These are phyloP conservation scores for Akanthomyces lecanii DNA, from an alignment of 2,329 filamentous ascomycete species.

Conservation along the genomic window DNA sequence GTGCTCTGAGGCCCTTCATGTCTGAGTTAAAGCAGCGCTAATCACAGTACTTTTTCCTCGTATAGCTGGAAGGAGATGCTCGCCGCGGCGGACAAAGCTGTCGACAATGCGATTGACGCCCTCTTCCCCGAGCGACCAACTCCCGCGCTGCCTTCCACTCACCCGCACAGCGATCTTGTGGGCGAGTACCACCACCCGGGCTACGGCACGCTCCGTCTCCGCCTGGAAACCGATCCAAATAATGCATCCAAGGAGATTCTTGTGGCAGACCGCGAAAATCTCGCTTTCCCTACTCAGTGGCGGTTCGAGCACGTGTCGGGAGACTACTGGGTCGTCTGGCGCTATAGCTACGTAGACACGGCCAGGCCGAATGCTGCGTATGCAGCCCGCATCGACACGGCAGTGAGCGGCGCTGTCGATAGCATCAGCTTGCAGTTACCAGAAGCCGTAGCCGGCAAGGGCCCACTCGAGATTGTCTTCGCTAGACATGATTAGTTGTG, in stretches of 20 bases:
- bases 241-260: conserved; percentile 21
- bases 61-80: conserved; percentile 4
- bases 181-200: conserved; percentile 44
- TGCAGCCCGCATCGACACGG: not conserved
- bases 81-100: conserved; percentile 15
- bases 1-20: conserved; percentile 1
- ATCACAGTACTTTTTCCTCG: not conserved
- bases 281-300: conserved; percentile 23
- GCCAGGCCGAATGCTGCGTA: not conserved
- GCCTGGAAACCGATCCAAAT: conserved; percentile 17
- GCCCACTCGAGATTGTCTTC: not conserved
- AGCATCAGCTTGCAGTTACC: not conserved
- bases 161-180: conserved; percentile 30
- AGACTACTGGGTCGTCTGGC: conserved; percentile 27
- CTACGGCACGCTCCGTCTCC: conserved; percentile 30
- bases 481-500: not conserved
- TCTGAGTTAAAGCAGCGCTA: not conserved
- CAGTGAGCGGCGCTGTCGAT: not conserved
- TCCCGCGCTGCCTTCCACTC: conserved; percentile 32
- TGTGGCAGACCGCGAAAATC: conserved; percentile 23
- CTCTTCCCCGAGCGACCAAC: conserved; percentile 36
- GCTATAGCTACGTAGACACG: not conserved
- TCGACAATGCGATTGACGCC: conserved; percentile 30
- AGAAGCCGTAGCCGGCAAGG: not conserved
- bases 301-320: conserved; percentile 27